These are phyloP conservation scores for Ceratobasidium sp. DNA, from an alignment of 1,284 basidiomycete genomes.

Conservation along the genomic window DNA sequence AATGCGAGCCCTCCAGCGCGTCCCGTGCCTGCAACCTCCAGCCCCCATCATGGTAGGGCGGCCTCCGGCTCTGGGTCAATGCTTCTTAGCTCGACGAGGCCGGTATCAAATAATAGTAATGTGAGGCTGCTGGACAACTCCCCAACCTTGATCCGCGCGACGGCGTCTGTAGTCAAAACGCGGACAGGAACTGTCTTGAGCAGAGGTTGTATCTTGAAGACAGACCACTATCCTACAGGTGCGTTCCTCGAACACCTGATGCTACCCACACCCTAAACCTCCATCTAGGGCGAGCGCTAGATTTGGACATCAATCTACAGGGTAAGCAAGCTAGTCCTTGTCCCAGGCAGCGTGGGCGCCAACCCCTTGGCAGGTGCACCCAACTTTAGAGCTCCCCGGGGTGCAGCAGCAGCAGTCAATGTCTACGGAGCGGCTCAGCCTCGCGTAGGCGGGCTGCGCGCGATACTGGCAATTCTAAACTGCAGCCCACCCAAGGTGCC, in stretches of 20 bases:
- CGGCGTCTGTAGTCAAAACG: conserved; percentile 77
- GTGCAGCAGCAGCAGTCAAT: conserved; percentile 71
- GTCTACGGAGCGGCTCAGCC: conserved; percentile 97
- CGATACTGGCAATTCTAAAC: conserved; percentile 88
- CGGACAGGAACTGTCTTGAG: conserved; percentile 88
- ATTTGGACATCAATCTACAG: conserved; percentile 90
- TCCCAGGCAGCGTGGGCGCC: not conserved
- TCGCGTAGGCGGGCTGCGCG: conserved; percentile 90
- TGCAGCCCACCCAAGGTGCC: conserved; percentile 70
- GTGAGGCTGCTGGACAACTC: conserved; percentile 40
- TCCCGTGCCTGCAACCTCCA: conserved; percentile 6
- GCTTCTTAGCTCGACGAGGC: conserved; percentile 19
- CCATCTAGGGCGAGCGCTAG: conserved; percentile 79
- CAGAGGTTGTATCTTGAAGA: conserved; percentile 92
- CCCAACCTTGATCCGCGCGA: conserved; percentile 37
- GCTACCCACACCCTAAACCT: not conserved
- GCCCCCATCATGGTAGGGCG: conserved; percentile 20
- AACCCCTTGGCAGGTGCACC: conserved; percentile 75
- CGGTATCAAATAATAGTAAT: not conserved
- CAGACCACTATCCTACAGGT: conserved; percentile 91
- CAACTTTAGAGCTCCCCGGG: conserved; percentile 87
- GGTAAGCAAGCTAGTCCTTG: not conserved
- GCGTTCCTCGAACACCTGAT: conserved; percentile 46
- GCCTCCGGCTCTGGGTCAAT: conserved; percentile 34
- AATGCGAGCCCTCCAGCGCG: conserved; percentile 44